These are phyloP conservation scores for Neurospora terricola DNA, from an alignment of 495 filamentous ascomycete genomes.

Conservation along the genomic window DNA sequence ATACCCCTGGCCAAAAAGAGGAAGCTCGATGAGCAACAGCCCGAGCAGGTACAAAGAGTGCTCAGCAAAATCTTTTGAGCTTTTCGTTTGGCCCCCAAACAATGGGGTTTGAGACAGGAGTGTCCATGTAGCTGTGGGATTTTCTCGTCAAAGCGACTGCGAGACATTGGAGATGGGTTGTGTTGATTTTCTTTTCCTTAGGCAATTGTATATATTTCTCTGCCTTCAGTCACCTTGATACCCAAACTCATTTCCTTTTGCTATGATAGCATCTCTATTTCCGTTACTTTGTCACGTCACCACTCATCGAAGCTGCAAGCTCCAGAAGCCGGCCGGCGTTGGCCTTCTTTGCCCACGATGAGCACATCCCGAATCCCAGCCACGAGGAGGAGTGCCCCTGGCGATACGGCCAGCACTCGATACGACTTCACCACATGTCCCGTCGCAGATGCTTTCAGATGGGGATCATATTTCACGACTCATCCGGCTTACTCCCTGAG, in stretches of 20 bases:
- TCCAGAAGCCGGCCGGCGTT: neutral
- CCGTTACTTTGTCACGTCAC: neutral
- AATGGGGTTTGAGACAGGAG: neutral
- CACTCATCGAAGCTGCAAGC: neutral
- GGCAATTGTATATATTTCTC: neutral
- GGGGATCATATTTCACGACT: neutral
- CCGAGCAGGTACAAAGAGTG: constrained; percentile 64
- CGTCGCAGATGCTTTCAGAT: neutral
- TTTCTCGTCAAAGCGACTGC: neutral
- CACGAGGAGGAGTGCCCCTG: neutral
- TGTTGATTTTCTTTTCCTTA: neutral
- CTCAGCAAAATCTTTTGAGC: constrained; percentile 70
- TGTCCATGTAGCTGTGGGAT: neutral
- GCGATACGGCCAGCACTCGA: neutral
- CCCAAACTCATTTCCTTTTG: neutral
- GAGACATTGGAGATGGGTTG: neutral
- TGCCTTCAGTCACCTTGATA: neutral
- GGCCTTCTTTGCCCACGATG: neutral
- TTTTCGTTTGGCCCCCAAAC: neutral
- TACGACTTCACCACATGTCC: neutral
- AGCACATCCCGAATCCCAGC: neutral
- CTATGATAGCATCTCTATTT: neutral
- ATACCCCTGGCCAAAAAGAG: constrained; percentile 41
- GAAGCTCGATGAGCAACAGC: constrained; percentile 39
- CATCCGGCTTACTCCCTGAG: neutral